These are phyloP conservation scores for Puccinia triticina DNA, from an alignment of 1,284 basidiomycete species.

Conservation along the genomic window DNA sequence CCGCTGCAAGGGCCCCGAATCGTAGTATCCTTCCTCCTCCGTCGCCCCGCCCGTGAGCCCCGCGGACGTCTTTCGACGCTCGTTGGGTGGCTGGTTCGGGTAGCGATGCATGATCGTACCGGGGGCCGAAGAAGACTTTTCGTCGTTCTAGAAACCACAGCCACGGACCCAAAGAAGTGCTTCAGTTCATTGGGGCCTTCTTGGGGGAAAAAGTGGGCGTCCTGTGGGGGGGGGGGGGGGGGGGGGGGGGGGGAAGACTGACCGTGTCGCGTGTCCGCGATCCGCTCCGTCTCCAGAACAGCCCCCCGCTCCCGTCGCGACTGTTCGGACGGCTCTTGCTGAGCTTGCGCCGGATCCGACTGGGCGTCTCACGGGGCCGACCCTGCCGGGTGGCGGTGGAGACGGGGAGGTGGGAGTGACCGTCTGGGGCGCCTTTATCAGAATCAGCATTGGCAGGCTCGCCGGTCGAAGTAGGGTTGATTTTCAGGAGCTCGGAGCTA, in stretches of 20 bases:
- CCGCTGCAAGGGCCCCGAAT: slow-evolving; percentile 39
- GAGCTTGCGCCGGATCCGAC: slow-evolving; percentile 10
- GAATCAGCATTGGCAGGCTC: background rate
- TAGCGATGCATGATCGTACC: slow-evolving; percentile 6
- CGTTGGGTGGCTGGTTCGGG: background rate
- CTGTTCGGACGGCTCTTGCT: slow-evolving; percentile 29
- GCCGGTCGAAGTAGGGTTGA: slow-evolving; percentile 5
- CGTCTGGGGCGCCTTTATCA: slow-evolving; percentile 13
- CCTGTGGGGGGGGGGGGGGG: background rate
- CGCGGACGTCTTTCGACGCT: background rate
- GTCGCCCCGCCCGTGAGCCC: background rate
- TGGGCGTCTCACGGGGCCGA: background rate
- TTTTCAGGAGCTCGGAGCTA: slow-evolving; percentile 34
- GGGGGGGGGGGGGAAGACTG: background rate
- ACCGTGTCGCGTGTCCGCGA: slow-evolving; percentile 28
- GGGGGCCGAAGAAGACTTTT: background rate
- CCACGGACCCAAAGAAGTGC: background rate
- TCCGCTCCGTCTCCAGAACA: slow-evolving; percentile 46
- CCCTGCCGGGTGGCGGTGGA: background rate
- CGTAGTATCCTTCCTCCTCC: slow-evolving; percentile 37
- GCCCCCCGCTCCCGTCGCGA: slow-evolving; percentile 13
- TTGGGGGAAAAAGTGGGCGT: background rate
- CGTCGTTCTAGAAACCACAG: background rate
- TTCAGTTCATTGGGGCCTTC: background rate
- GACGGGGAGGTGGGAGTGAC: background rate